A percentile compares a stretch with the other conserved stretches of the same genome.
Evolutionary conservation across 148 eudicot genomes (phyloP).

Genomic region (Spergularia marina): DNA sequence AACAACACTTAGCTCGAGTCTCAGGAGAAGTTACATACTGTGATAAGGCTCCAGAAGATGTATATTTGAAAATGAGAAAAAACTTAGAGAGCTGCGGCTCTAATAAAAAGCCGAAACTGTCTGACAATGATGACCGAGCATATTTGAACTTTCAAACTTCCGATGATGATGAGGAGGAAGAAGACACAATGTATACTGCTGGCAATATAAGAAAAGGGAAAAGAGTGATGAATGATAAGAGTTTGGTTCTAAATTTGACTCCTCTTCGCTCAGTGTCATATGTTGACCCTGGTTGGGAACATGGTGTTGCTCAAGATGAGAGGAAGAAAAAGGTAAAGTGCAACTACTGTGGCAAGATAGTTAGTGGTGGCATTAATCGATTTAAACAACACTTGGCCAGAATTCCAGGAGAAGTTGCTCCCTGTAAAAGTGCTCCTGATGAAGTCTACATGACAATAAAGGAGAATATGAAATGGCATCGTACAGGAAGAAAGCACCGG

Average conservation of each 20-base stretch:
- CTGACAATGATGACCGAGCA: constrained; percentile 60
- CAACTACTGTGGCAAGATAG: constrained; percentile 90
- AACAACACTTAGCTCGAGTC: constrained; percentile 89
- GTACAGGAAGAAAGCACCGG: constrained; percentile 79
- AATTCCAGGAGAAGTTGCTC: constrained; percentile 97
- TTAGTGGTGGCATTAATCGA: constrained; percentile 91
- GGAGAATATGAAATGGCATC: constrained; percentile 99
- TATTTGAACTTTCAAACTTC: constrained; percentile 60
- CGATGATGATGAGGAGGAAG: constrained; percentile 51
- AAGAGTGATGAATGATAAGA: constrained; percentile 52
- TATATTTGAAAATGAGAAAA: constrained; percentile 76
- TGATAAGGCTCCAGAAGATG: constrained; percentile 90
- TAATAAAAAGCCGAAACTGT: constrained; percentile 63
- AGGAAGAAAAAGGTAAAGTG: constrained; percentile 96
- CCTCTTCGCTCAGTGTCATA: constrained; percentile 93
- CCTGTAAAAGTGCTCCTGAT: constrained; percentile 90
- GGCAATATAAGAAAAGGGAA: constrained; percentile 70
- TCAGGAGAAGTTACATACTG: constrained; percentile 96
- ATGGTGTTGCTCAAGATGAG: constrained; percentile 94
- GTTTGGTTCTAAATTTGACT: constrained; percentile 55
- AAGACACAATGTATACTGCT: constrained; percentile 36
- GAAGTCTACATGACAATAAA: constrained; percentile 84
- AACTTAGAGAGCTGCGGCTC: constrained; percentile 73
- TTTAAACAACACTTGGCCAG: constrained; percentile 94
- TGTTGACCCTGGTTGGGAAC: constrained; percentile 98